Evolutionary conservation across 1,284 basidiomycete species (phyloP).

Genomic region (Naganishia sp.): DNA sequence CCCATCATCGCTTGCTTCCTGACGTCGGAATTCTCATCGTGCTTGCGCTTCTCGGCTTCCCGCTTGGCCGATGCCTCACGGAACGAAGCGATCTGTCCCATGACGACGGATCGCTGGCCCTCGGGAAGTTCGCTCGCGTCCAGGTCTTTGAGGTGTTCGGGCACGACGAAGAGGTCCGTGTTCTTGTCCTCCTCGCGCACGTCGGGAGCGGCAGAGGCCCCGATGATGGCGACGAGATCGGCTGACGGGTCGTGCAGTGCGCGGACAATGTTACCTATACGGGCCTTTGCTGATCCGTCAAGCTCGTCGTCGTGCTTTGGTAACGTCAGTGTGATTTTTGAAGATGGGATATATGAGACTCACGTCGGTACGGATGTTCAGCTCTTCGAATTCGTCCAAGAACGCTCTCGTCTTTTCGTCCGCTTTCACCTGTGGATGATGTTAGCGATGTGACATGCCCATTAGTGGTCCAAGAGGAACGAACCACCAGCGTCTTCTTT

Average conservation of each 20-base stretch:
- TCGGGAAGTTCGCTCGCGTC: slow-evolving; percentile 95
- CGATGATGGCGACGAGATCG: slow-evolving; percentile 44
- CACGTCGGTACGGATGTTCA: slow-evolving; percentile 77
- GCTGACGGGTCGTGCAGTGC: slow-evolving; percentile 50
- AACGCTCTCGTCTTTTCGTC: slow-evolving; percentile 89
- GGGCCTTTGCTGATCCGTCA: slow-evolving; percentile 47
- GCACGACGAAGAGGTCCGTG: slow-evolving; percentile 70
- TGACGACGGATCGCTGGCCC: slow-evolving; percentile 86
- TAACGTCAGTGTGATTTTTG: neutral
- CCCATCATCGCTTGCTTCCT: slow-evolving; percentile 25
- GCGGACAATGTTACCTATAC: slow-evolving; percentile 50
- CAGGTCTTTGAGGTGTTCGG: slow-evolving; percentile 90
- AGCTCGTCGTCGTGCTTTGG: slow-evolving; percentile 51
- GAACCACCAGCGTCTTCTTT: slow-evolving; percentile 80
- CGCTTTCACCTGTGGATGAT: slow-evolving; percentile 71
- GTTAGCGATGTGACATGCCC: neutral
- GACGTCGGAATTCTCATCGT: slow-evolving; percentile 58
- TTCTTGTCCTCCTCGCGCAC: slow-evolving; percentile 70
- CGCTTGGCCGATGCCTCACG: slow-evolving; percentile 80
- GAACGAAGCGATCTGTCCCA: slow-evolving; percentile 92
- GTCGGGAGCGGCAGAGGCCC: slow-evolving; percentile 46
- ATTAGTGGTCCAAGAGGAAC: slow-evolving; percentile 45
- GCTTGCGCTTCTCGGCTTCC: slow-evolving; percentile 77
- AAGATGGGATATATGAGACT: slow-evolving; percentile 43
- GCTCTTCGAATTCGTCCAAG: slow-evolving; percentile 76